A percentile compares a stretch with the other conserved stretches of the same genome.
phyloP scores from a whole-genome alignment of 768 basidiomycete genomes.

The Boletus barrowsii region DNA sequence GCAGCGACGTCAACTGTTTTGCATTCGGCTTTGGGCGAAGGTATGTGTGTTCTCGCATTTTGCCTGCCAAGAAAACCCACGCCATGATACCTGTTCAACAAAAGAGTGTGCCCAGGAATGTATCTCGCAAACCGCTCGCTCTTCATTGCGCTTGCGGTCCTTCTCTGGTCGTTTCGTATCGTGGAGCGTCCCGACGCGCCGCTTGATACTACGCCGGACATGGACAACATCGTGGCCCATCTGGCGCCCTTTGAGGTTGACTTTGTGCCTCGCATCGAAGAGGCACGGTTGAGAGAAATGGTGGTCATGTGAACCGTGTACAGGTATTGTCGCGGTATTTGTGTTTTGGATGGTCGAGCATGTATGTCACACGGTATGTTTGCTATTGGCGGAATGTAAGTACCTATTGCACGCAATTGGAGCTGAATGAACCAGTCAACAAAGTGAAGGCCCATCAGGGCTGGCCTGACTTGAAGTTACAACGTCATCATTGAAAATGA shows the following conservation, averaged over 20 bases:
- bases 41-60: conserved; percentile 7
- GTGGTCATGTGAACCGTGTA: background rate
- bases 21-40: conserved; percentile 53
- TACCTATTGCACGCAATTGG: no score
- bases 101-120: conserved; percentile 59
- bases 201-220: conserved; percentile 53
- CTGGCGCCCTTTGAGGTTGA: conserved; percentile 52
- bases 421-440: no score
- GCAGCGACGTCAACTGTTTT: conserved; percentile 45
- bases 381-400: no score
- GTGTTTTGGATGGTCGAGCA: no score
- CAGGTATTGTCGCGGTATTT: no score
- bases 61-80: background rate
- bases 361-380: no score
- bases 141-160: conserved; percentile 55
- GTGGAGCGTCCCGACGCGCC: conserved; percentile 43
- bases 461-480: no score
- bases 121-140: conserved; percentile 51
- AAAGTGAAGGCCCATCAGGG: no score
- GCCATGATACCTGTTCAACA: no score
- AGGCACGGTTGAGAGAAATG: conserved; percentile 13
- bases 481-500: no score
- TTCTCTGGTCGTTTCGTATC: conserved; percentile 62
- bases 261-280: conserved; percentile 46
- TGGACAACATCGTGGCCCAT: conserved; percentile 54